Evolutionary conservation across 306 rosid species (phyloP), one percentile per base, ranked within the genome.

Genomic region (Parietaria judaica): DNA sequence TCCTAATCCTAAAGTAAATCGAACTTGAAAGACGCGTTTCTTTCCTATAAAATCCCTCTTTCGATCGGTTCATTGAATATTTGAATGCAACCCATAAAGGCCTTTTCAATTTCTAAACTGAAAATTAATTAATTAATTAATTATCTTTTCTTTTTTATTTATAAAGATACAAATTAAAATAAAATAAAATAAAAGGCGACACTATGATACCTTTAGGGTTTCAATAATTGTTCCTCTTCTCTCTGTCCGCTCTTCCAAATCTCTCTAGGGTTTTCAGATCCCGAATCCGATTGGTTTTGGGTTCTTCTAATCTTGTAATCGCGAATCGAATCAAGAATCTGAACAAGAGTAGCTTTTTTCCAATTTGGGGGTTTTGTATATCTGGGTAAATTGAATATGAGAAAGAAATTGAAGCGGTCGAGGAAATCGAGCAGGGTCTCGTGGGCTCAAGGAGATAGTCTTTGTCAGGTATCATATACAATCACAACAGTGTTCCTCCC

Each of bases 381-480:
- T 34, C 4, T 54, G 10, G 36, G 14, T 10, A 49, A 49, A 49
- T 49, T 16, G 31, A 51, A 51, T 66, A 68, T 82, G 85, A 76
- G 78, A 81, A 66, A 49, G 82, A 74, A 78, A 61, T 78, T 77
- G 97, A 82, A 86, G 95, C 86, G 84, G 64, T 60, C 84, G 73
- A 86, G 89, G 79, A 84, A 76, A 76, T 76, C 79, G 13, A 78
- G 67, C 39, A 46, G 75, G 57, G 84, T 89, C 62, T 82, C 95
- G 60, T 86, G 95, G 95, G 87, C 92, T 78, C 60, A 74, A 60
- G 81, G 72, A 71, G 65, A 74, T 63, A 58, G 70, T 75, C 87
- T 86, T 74, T 75, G 86, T 84, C 95, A 86, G 95, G 95, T 89
- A 89, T 82, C 2, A 23, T 23, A 23, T 23, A 23, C 31, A 23